phyloP scores from a whole-genome alignment of 148 eudicot species.

The Rhododendron henanense region DNA sequence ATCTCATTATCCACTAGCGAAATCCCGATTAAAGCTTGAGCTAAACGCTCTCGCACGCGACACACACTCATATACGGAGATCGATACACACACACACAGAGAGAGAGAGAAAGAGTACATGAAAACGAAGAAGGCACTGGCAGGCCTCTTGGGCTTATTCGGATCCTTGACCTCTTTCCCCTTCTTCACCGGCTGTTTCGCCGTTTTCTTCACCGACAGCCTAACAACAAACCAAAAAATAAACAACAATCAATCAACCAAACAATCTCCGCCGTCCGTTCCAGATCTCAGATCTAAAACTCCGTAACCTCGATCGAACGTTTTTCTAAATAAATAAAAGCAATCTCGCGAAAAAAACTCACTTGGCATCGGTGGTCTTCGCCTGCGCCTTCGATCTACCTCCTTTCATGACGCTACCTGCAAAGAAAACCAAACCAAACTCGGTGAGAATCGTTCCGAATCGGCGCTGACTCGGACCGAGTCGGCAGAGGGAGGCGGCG shows the following conservation, averaged over 20 bases:
- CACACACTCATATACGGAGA: background rate
- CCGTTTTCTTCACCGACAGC: slow-evolving; percentile 30
- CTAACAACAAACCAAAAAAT: background rate
- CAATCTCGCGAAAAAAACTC: background rate
- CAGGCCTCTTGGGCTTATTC: slow-evolving; percentile 44
- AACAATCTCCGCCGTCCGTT: background rate
- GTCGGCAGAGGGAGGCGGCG: background rate
- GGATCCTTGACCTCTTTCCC: slow-evolving; percentile 36
- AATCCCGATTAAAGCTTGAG: background rate
- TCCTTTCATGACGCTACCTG: slow-evolving; percentile 13
- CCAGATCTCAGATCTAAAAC: slow-evolving; percentile 8
- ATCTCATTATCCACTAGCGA: background rate
- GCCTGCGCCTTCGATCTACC: slow-evolving; percentile 17
- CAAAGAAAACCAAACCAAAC: background rate
- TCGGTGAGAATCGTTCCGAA: background rate
- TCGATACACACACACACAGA: background rate
- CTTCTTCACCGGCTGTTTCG: slow-evolving; percentile 21
- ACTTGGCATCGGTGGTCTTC: slow-evolving; percentile 18
- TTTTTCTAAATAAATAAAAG: background rate
- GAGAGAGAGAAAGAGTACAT: slow-evolving; percentile 18
- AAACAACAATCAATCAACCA: background rate
- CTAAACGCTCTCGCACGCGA: background rate
- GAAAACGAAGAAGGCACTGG: slow-evolving; percentile 47
- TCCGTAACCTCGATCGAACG: background rate
- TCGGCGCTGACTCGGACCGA: background rate